A percentile compares a stretch with the other conserved stretches of the same genome.
Conservation (phyloP, 164 flowering plant species). For the Nelumbo lutea region DNA sequence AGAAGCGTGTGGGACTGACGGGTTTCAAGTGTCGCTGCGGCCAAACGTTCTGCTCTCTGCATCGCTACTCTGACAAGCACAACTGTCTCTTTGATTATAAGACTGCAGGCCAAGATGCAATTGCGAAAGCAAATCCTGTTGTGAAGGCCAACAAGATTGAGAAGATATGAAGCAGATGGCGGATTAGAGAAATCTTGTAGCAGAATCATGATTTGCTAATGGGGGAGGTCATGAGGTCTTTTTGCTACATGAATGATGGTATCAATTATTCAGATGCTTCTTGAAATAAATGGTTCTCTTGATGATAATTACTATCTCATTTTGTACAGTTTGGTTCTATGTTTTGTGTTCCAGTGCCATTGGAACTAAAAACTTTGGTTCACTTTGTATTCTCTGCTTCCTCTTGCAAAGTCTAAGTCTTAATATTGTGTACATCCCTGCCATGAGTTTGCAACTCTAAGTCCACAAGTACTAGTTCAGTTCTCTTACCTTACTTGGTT, state of each 20-base stretch:
- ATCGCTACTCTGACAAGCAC: constrained; percentile 35
- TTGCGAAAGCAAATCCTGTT: constrained; percentile 33
- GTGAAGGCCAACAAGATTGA: constrained; percentile 37
- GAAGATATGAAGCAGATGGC: constrained; percentile 13
- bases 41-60: constrained; percentile 23
- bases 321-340: constrained; percentile 11
- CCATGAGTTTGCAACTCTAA: background rate
- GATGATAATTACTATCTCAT: constrained; percentile 7
- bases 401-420: background rate
- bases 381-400: background rate
- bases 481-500: background rate
- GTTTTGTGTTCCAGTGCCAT: constrained; percentile 5
- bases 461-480: background rate
- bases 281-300: background rate
- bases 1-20: constrained; percentile 29
- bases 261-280: constrained; percentile 2
- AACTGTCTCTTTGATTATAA: constrained; percentile 27
- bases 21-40: constrained; percentile 39
- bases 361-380: background rate
- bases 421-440: background rate
- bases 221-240: background rate
- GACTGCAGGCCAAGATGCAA: constrained; percentile 21
- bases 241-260: background rate
- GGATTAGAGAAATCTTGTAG: too few species aligned
- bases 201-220: background rate